Evolutionary conservation across 2,329 filamentous ascomycete species (phyloP), one percentile per base, ranked within the genome.

Genomic region (Ophiostoma ulmi): DNA sequence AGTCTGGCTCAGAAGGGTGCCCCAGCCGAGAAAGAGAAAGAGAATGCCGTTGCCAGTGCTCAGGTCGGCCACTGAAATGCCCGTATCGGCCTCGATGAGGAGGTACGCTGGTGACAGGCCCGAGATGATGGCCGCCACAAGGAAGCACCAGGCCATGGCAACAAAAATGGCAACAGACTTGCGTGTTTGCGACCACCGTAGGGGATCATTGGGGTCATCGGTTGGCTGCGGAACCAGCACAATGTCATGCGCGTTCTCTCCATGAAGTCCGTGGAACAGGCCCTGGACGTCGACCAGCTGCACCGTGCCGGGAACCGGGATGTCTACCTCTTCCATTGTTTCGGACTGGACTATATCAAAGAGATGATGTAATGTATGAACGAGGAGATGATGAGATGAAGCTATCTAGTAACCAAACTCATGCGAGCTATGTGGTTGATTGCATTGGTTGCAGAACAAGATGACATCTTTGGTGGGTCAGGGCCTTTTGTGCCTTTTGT

Each of bases 281-380:
- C 61, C 61, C 8, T 64, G 61, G 31, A 64, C 61, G 17, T 64
- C 61, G 35, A 64, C 61, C 61, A 64, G 61, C 35, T 64, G 61
- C 61, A 64, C 61, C 26, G 61, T 64, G 13, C 61, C 61, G 14
- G 61, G 61, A 31, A 64, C 61, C 17, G 61, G 61, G 7, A 64
- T 36, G 2, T 64, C 61, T 20, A 35, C 61, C 14, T 38, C 61
- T 38, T 64, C 61, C 61, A 64, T 64, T 35, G 14, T 64, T 14
- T 58, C 22, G 52, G n/a, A 26, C 6, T 26, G 13, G 11, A 58
- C n/a, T 26, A 17, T 26, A 5, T 26, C 3, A 5, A 13, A 13
- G 10, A 58, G 11, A 13, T 4, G 39, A 44, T 17, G n/a, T 17
- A 48, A n/a, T 44, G 14, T 48, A 17, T 58, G 22, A 11, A 55